Conservation (phyloP, 1,284 basidiomycete genomes). For the Microbotryum silenes-acaulis region DNA sequence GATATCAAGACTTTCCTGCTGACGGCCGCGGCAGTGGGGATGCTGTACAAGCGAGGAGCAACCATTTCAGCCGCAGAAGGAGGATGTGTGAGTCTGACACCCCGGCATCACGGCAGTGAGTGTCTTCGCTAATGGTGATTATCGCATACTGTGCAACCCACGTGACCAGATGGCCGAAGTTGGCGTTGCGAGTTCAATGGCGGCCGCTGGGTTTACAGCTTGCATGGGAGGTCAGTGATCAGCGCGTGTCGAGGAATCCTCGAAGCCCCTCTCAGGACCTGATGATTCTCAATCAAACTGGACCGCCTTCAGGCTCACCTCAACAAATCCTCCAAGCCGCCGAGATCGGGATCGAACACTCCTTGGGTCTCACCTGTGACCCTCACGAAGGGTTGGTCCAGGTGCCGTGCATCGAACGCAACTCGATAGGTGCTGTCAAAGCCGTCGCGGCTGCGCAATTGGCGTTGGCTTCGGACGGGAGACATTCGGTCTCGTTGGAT, state of each 20-base stretch:
- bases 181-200: conserved; percentile 71
- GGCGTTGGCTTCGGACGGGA: conserved; percentile 79
- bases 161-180: conserved; percentile 49
- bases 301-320: conserved; percentile 37
- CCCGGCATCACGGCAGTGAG: conserved; percentile 9
- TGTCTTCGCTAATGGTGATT: background rate
- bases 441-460: conserved; percentile 66
- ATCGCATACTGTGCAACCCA: background rate
- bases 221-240: conserved; percentile 68
- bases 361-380: conserved; percentile 66
- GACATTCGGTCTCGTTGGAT: conserved; percentile 80
- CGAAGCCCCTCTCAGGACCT: too few species aligned
- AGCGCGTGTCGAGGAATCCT: background rate
- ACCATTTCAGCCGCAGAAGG: conserved; percentile 95
- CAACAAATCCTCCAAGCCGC: conserved; percentile 61
- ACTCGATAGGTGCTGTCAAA: conserved; percentile 51
- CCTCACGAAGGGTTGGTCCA: conserved; percentile 88
- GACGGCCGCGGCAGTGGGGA: conserved; percentile 79
- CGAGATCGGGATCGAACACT: conserved; percentile 63
- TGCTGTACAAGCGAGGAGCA: conserved; percentile 95
- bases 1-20: conserved; percentile 77
- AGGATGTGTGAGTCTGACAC: conserved; percentile 39
- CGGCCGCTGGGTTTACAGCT: conserved; percentile 84
- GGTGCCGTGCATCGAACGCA: conserved; percentile 78
- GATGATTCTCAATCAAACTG: background rate